Evolutionary conservation across 2,329 filamentous ascomycete species (phyloP).

Genomic region (Helotiales sp.): DNA sequence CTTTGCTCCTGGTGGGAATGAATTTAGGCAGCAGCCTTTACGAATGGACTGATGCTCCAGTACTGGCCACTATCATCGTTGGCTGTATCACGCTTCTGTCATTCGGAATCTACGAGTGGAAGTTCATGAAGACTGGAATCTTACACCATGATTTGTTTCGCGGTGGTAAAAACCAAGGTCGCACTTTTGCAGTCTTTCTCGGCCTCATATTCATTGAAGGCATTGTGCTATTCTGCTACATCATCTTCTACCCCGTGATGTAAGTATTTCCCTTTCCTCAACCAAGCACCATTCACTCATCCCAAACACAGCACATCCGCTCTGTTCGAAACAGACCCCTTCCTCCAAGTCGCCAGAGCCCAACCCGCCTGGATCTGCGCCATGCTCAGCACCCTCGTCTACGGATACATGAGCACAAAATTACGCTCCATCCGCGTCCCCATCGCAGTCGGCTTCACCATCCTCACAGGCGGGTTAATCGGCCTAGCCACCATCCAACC

Average conservation of each 20-base stretch:
- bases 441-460: slow-evolving; percentile 10
- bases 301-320: not conserved
- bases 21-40: slow-evolving; percentile 64
- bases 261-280: not conserved
- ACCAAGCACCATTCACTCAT: not conserved
- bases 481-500: slow-evolving; percentile 38
- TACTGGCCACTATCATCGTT: slow-evolving; percentile 57
- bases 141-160: slow-evolving; percentile 32
- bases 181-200: not conserved
- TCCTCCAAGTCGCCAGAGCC: not conserved
- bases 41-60: slow-evolving; percentile 57
- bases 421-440: not conserved
- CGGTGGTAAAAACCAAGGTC: not conserved
- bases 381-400: not conserved
- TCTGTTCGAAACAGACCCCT: not conserved
- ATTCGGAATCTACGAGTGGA: slow-evolving; percentile 32
- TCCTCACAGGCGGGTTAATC: slow-evolving; percentile 5
- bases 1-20: slow-evolving; percentile 42
- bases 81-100: slow-evolving; percentile 44
- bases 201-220: slow-evolving; percentile 1
- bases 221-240: not conserved
- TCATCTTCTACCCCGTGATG: not conserved
- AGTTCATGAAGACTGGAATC: slow-evolving; percentile 33
- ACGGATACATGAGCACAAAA: not conserved
- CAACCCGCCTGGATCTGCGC: not conserved